phyloP scores from a whole-genome alignment of 2,329 filamentous ascomycete genomes.

The Samsoniella hepiali region DNA sequence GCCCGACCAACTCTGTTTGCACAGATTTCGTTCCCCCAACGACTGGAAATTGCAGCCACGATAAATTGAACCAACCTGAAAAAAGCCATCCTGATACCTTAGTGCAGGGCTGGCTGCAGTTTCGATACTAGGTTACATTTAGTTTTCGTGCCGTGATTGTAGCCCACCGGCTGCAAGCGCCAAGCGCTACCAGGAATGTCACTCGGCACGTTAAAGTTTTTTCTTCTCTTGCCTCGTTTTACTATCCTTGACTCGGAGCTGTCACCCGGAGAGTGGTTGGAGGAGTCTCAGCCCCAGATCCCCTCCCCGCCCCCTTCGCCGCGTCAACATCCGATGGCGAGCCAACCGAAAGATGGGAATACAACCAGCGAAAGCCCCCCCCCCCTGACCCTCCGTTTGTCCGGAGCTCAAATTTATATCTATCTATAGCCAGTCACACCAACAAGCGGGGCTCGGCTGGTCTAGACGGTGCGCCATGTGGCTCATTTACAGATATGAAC shows the following conservation, averaged over 20 bases:
- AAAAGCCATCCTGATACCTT: neutral
- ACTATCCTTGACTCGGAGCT: neutral
- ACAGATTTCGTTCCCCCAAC: neutral
- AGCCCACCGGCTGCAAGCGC: conserved; percentile 4
- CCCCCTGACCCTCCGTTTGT: neutral
- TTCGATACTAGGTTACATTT: conserved; percentile 16
- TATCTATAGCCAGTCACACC: neutral
- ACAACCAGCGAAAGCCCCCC: neutral
- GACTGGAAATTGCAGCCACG: neutral
- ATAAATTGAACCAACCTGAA: neutral
- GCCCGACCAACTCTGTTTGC: neutral
- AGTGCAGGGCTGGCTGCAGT: neutral
- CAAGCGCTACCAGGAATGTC: neutral
- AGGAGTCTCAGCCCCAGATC: neutral
- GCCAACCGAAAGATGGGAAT: neutral
- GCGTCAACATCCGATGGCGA: neutral
- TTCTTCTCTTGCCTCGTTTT: neutral
- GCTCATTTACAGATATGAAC: neutral
- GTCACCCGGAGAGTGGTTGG: neutral
- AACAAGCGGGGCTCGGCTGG: neutral
- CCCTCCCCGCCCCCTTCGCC: neutral
- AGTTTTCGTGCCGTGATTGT: neutral
- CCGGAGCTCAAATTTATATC: neutral
- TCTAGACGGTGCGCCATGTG: neutral
- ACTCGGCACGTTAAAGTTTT: neutral